phyloP scores from a whole-genome alignment of 2,329 filamentous ascomycete species.

The Diaporthe batatas region DNA sequence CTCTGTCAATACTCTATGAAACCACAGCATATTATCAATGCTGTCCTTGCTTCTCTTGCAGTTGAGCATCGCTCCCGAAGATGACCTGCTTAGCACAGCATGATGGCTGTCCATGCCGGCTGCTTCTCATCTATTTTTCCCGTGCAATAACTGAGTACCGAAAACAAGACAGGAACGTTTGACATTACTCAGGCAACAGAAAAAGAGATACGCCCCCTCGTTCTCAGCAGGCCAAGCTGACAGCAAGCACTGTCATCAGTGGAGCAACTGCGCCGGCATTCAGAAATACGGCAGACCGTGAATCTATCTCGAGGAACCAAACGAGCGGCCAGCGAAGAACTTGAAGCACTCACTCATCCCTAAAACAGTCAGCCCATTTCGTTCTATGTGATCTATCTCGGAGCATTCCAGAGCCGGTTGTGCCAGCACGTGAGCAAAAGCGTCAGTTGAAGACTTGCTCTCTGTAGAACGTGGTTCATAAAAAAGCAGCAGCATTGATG shows the following conservation, averaged over 20 bases:
- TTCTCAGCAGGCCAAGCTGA: neutral
- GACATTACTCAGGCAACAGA: neutral
- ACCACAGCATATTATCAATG: slow-evolving; percentile 2
- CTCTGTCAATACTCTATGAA: neutral
- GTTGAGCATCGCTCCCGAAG: neutral
- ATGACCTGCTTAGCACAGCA: neutral
- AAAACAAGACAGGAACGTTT: neutral
- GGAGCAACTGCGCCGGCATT: neutral
- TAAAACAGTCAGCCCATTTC: neutral
- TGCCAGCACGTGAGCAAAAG: neutral
- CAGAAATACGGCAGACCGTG: no score
- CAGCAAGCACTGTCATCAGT: neutral
- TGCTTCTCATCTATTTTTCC: no score
- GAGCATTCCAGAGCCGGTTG: neutral
- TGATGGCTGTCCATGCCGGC: neutral
- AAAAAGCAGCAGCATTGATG: neutral
- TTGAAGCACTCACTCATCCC: neutral
- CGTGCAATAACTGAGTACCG: neutral
- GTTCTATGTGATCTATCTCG: neutral
- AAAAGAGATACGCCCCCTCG: no score
- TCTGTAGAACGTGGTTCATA: neutral
- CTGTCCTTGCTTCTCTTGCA: neutral
- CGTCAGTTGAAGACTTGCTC: no score
- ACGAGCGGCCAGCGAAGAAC: neutral
- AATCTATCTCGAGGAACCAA: neutral